Evolutionary conservation across 2,329 filamentous ascomycete species (phyloP), one percentile per base, ranked within the genome.

Genomic region (Ilyonectria sp.): DNA sequence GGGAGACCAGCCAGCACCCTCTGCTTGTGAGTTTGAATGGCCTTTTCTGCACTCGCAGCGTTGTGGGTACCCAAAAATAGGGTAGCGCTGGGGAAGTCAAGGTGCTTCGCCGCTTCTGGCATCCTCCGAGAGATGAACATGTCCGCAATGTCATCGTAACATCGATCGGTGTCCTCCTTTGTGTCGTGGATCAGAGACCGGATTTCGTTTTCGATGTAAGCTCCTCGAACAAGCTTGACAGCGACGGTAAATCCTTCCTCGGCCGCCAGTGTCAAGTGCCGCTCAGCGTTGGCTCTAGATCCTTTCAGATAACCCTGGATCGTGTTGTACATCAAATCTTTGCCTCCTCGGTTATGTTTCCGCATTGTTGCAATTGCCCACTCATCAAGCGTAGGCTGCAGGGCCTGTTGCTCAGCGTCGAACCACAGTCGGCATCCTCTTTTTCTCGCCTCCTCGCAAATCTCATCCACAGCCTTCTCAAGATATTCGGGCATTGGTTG

Each of bases 21-120:
- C 0, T 79, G 15, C 52, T 80, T 71, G 60, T 86, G 84, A 0
- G 85, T 82, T 7, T 78, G 73, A 3, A 82, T 70, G 10, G 87
- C 83, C 2, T 82, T 83, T 40, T 80, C 76, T 1, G 82, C 79
- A 40, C 80, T 82, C 6, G 73, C 72, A 2, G 70, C 76, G 72
- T 89, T 89, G 78, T 89, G 87, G 0, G 86, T 87, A 2, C 86
- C 86, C 43, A 89, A 78, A 29, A 89, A 80, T 10, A 89, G 78
- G 40, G 85, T 81, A 1, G 85, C 78, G 1, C 78, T 69, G 0
- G 86, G 86, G 67, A 86, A 87, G 0, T 73, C 2, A 46, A 56
- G 44, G 68, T 52, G 72, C 19, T 17, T 40, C 1, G 40, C 26
- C 67, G 54, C 71, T 50, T 50, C 59, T 0, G 67, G 63, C 5